These are phyloP conservation scores for Aureobasidium subglaciale DNA, from an alignment of 2,329 filamentous ascomycete genomes.

Conservation along the genomic window DNA sequence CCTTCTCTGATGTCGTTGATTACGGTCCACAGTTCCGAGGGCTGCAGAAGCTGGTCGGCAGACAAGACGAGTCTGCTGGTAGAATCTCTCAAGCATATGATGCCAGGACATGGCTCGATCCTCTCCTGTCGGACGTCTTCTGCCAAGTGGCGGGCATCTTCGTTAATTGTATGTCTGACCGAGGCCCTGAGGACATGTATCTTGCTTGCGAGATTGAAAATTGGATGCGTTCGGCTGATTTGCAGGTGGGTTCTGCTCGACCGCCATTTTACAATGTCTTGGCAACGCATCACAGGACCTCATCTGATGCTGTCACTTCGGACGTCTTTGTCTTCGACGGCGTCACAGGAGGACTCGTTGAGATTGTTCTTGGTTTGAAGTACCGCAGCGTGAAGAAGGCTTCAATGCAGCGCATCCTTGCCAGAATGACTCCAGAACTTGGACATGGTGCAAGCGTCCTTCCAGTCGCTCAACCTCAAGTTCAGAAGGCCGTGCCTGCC, in stretches of 20 bases:
- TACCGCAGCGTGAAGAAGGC: neutral
- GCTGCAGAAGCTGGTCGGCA: conserved; percentile 16
- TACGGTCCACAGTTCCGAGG: conserved; percentile 30
- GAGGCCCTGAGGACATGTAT: conserved; percentile 24
- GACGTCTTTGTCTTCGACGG: neutral
- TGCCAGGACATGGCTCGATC: conserved; percentile 19
- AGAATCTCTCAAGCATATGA: no score
- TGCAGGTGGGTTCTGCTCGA: no score
- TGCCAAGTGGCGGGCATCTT: conserved; percentile 30
- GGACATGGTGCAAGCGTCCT: no score
- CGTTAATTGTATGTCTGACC: conserved; percentile 26
- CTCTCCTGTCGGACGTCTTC: conserved; percentile 25
- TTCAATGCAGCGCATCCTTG: neutral
- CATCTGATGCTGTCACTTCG: neutral
- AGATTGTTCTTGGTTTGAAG: neutral
- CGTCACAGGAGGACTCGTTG: neutral
- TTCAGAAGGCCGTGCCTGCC: no score
- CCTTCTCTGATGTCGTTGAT: conserved; percentile 32
- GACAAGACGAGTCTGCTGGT: neutral
- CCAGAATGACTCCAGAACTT: neutral
- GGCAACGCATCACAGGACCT: neutral
- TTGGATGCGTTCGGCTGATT: neutral
- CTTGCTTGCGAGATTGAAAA: conserved; percentile 28
- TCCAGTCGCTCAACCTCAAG: no score
- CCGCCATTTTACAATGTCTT: neutral